A percentile compares a stretch with the other conserved stretches of the same genome.
These are phyloP conservation scores for Allantophomopsis cytisporea DNA, from an alignment of 2,329 filamentous ascomycete species.

Conservation along the genomic window DNA sequence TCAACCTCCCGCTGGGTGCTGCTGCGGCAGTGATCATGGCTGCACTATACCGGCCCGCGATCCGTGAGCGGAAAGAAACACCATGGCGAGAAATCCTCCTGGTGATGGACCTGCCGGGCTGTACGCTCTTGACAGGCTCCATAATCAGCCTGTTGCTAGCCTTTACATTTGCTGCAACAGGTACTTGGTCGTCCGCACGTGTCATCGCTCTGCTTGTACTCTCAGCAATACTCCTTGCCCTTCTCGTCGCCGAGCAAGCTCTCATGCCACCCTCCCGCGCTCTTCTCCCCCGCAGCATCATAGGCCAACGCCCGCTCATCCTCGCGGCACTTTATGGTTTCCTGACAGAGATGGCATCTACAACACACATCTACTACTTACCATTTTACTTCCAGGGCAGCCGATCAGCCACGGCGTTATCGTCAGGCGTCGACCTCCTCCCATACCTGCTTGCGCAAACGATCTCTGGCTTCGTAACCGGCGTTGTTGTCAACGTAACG, in stretches of 20 bases:
- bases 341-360: slow-evolving; percentile 1
- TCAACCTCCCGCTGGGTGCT: slow-evolving; percentile 35
- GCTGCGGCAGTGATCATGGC: slow-evolving; percentile 13
- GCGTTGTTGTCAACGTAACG: not conserved
- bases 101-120: slow-evolving; percentile 16
- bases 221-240: slow-evolving; percentile 7
- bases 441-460: slow-evolving; percentile 7
- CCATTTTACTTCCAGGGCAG: slow-evolving; percentile 20
- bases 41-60: slow-evolving; percentile 16
- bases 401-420: slow-evolving; percentile 6
- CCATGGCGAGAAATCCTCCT: not conserved
- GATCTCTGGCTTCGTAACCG: slow-evolving; percentile 5
- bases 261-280: slow-evolving; percentile 17
- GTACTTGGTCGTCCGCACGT: slow-evolving; percentile 13
- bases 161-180: slow-evolving; percentile 13
- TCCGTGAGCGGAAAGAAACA: not conserved
- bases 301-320: slow-evolving; percentile 17
- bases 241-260: slow-evolving; percentile 14
- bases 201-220: slow-evolving; percentile 17
- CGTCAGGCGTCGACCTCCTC: slow-evolving; percentile 14
- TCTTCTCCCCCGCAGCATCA: slow-evolving; percentile 20
- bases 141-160: slow-evolving; percentile 18
- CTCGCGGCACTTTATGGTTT: slow-evolving; percentile 10
- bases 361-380: slow-evolving; percentile 3
- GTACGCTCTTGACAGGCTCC: slow-evolving; percentile 11